Base-by-base conservation (phyloP, 257 asterid species). In the Solanum lycopersicoides region DNA sequence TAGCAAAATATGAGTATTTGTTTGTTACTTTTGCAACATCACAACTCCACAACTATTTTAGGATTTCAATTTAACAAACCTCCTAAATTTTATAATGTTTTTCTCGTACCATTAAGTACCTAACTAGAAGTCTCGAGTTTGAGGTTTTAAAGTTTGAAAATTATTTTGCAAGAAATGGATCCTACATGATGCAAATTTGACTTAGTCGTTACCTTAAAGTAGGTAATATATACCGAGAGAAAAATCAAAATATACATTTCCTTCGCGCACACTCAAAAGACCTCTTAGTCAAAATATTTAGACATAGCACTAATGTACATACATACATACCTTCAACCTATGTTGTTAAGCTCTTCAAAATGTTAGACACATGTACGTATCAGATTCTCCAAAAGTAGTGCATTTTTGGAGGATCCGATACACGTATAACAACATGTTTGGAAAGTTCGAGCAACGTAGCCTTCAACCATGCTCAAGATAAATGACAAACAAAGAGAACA, bases 181-280 rank as follows among this genome's bases (percentile, higher is more conserved):
- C 30, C 5, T 37, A 34, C 25, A 2, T 68, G 21, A 10, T 2
- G 53, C 20, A 23, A 39, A 39, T 39, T 1, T 75, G 42, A 21
- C 6, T 37, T 72, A 35, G 2, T 35, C 7, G 4, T 32, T 15
- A 71, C 2, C 2, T 15, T 10, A 65, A 12, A 69, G 6, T 5
- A 15, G 1, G 13, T 69, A 32, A 28, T 1, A 25, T 0, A 32
- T 8, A 71, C 3, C 23, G 1, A 9, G 2, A 0, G 9, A 2
- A 1, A 34, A 34, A 72, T 2, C 7, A 32, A 34, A 34, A 2
- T 15, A 71, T 32, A 71, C 3, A 15, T 7, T 30, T 75, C 23
- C 53, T 7, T 16, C 80, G 0, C 2, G 3, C 74, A 68, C 3
- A 28, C 9, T 13, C 21, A 2, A 71, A 42, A 28, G 30, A 71